Base-by-base conservation (phyloP, 2,329 filamentous ascomycete species). In the Aspergillus intermedius region DNA sequence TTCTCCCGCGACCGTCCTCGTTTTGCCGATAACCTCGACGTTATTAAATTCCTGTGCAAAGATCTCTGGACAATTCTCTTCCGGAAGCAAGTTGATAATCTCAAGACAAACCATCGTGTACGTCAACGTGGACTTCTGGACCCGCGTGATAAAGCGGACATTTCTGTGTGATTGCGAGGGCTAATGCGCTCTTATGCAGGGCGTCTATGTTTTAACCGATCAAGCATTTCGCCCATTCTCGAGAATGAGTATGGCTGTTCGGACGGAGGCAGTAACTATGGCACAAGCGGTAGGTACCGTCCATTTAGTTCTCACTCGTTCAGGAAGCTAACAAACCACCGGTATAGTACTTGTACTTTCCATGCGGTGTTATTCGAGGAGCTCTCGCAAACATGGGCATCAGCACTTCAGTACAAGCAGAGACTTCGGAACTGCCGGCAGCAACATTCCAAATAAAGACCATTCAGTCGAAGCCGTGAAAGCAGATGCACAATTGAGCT, bases 41-140 rank as follows among this genome's bases (percentile, higher is more conserved):
- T 91, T 44, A 98, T 98, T 67, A 98, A 98, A 69, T 97, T 98
- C 64, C 77, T 98, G 44, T 98, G 93, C 80, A 98, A 98, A 75
- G 93, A 98, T 68, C 78, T 98, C 41, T 98, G 93, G 93, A 90
- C 83, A 30, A 77, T 97, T 17, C 81, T 96, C 13, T 98, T 96
- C 70, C 81, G 88, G 66, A 98, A 98, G 72, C 94, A 97, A 69
- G 88, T 98, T 63, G 93, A 98, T 71, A 98, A 98, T 67, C 78
- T 98, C 42, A 98, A 98, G 73, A 98, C 93, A 7, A 98, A 98
- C 65, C 93, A 98, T 67, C 78, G 93, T 60, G 86, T 89, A 74
- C 15, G 77, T 56, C 15, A 30, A 10, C n/a, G 30, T 30, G 10
- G n/a, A 15, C n/a, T 25, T 19, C 23, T 42, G 8, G 15, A 13